Evolutionary conservation across 352 stramenopile species (phyloP), one percentile per base, ranked within the genome.

Genomic region (Pythium dissimile): DNA sequence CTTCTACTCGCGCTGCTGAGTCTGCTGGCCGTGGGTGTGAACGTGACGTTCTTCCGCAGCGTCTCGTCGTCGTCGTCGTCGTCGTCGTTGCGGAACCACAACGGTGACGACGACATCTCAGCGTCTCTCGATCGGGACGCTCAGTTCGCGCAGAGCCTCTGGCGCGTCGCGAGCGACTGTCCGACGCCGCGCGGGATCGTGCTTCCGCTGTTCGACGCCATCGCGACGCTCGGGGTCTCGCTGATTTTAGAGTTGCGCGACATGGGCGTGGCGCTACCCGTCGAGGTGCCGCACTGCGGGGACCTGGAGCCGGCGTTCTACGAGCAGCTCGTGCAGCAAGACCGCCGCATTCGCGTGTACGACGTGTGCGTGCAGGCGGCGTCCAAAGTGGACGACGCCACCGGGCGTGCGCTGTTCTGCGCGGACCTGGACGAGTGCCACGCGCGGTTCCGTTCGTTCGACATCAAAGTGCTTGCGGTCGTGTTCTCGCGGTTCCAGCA

Each of bases 401-500:
- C 62, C 56, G 38, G 20, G 8, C 39, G 34, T 2, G n/a, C 48
- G 34, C 59, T 89, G 32, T 90, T 90, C 58, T 90, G 80, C 32
- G 52, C 58, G 5, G 51, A 69, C 34, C 37, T 75, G 15, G 43
- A 55, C 7, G 41, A 71, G 12, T 90, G 80, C 49, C 69, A 78
- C 28, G 48, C 54, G 39, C 63, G 52, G n/a, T 90, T 75, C 58
- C 72, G 77, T 2, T 68, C 62, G 30, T 90, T 87, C 39, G 55
- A 64, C 44, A 80, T 90, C 56, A 88, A 88, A 67, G 50, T 90
- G 26, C 42, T 90, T 31, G 64, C 67, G 5, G 54, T 90, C 2
- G 34, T 89, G 8, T 72, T 82, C 49, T 90, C 82, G 16, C 65
- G 59, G 13, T 89, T 92, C 42, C 63, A 79, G 38, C 67, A 92